These are phyloP conservation scores for Malassezia restricta DNA, from an alignment of 1,284 basidiomycete species.

Conservation along the genomic window DNA sequence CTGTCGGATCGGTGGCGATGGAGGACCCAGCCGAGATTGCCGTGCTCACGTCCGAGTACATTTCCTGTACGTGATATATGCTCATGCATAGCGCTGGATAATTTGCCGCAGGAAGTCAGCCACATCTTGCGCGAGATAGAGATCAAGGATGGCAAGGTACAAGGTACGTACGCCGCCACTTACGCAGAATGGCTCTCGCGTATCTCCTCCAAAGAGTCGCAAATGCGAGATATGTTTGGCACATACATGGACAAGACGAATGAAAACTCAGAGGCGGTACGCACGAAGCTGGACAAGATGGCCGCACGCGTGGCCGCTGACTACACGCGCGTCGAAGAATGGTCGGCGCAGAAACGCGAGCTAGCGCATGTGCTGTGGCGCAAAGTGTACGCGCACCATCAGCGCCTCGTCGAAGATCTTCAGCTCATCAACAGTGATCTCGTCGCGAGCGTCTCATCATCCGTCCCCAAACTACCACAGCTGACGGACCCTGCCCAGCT, in stretches of 20 bases:
- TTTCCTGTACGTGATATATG: conserved; percentile 20
- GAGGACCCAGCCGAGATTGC: conserved; percentile 43
- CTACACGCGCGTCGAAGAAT: conserved; percentile 37
- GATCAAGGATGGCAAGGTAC: conserved; percentile 41
- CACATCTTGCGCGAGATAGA: conserved; percentile 43
- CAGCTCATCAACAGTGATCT: conserved; percentile 29
- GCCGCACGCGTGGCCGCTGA: conserved; percentile 31
- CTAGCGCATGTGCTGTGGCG: conserved; percentile 32
- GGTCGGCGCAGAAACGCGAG: conserved; percentile 31
- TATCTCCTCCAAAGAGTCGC: conserved; percentile 29
- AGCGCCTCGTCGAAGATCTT: conserved; percentile 29
- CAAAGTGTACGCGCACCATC: conserved; percentile 22
- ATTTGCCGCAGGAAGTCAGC: conserved; percentile 38
- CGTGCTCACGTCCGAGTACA: conserved; percentile 37
- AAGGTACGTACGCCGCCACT: conserved; percentile 16
- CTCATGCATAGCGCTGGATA: conserved; percentile 24
- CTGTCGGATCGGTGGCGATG: conserved; percentile 10
- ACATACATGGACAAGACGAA: conserved; percentile 15
- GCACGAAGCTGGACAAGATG: conserved; percentile 34
- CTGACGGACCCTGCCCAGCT: conserved; percentile 14
- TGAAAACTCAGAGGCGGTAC: conserved; percentile 21
- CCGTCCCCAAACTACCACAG: conserved; percentile 16
- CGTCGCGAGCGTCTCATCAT: conserved; percentile 26
- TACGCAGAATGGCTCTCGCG: conserved; percentile 27
- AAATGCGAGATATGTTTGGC: conserved; percentile 28